Evolutionary conservation across 805 yeast genomes (phyloP).

Genomic region (Wickerhamiella occidentalis): DNA sequence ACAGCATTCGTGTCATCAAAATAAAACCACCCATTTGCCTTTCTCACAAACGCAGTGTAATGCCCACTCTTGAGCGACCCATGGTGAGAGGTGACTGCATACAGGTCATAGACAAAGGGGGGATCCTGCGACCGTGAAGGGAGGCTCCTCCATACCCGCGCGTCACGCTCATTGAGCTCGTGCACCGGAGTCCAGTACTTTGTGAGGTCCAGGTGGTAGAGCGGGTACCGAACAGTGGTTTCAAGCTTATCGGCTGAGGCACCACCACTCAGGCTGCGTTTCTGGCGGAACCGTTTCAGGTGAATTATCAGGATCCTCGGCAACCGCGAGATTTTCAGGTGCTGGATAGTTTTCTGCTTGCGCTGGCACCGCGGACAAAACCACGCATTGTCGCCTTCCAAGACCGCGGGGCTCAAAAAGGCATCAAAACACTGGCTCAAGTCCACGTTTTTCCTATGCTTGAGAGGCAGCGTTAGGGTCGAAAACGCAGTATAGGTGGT

Average conservation of each 20-base stretch:
- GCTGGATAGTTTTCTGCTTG: constrained; percentile 53
- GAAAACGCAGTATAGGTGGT: constrained; percentile 80
- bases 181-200: constrained; percentile 45
- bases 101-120: constrained; percentile 66
- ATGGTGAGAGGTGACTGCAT: constrained; percentile 72
- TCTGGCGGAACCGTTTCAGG: constrained; percentile 64
- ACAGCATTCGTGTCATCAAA: constrained; percentile 71
- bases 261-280: constrained; percentile 22
- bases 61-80: constrained; percentile 82
- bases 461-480: constrained; percentile 63
- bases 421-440: constrained; percentile 61
- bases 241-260: constrained; percentile 31
- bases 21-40: constrained; percentile 62
- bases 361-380: constrained; percentile 62
- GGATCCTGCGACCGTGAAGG: constrained; percentile 61
- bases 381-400: constrained; percentile 78
- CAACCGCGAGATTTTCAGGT: constrained; percentile 57
- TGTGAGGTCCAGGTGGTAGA: constrained; percentile 47
- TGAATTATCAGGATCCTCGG: constrained; percentile 76
- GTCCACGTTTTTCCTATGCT: constrained; percentile 22
- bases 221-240: constrained; percentile 56
- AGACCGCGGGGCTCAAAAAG: constrained; percentile 60
- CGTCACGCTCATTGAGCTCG: constrained; percentile 26
- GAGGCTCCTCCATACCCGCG: constrained; percentile 37
- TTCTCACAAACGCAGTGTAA: constrained; percentile 69